A percentile compares a stretch with the other conserved stretches of the same genome.
Conservation (phyloP, 139 green algal genomes). For the Marvania coccoides region DNA sequence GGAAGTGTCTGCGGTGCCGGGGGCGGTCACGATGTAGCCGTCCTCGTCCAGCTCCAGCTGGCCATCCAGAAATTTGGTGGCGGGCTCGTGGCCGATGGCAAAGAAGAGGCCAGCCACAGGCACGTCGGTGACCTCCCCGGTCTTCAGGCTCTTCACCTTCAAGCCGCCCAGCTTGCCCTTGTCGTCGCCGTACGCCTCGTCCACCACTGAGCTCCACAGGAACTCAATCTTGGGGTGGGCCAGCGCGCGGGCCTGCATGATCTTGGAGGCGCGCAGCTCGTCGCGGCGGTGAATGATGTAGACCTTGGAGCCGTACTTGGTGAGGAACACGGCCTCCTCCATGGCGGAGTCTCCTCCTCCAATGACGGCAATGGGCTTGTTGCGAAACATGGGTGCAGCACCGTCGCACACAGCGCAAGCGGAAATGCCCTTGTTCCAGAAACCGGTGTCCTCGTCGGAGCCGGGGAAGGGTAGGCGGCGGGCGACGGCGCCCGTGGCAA, state of each 20-base stretch:
- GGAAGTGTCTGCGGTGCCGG: slow-evolving; percentile 47
- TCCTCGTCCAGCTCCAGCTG: slow-evolving; percentile 81
- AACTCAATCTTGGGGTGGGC: slow-evolving; percentile 77
- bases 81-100: slow-evolving; percentile 85
- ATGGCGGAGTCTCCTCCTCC: slow-evolving; percentile 73
- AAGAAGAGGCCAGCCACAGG: slow-evolving; percentile 74
- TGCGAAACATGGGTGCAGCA: slow-evolving; percentile 82
- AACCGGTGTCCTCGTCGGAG: slow-evolving; percentile 65
- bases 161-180: slow-evolving; percentile 48
- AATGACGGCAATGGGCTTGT: slow-evolving; percentile 69
- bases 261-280: slow-evolving; percentile 72
- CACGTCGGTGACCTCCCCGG: slow-evolving; percentile 28
- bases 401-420: slow-evolving; percentile 98
- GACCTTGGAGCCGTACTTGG: slow-evolving; percentile 66
- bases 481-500: slow-evolving; percentile 92
- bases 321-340: slow-evolving; percentile 75
- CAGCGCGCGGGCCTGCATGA: slow-evolving; percentile 60
- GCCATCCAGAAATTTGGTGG: slow-evolving; percentile 58
- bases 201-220: slow-evolving; percentile 57
- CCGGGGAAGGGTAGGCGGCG: slow-evolving; percentile 72
- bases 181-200: slow-evolving; percentile 61
- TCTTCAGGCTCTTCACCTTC: slow-evolving; percentile 59
- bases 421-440: slow-evolving; percentile 92
- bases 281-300: slow-evolving; percentile 83
- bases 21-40: slow-evolving; percentile 72